Evolutionary conservation across 352 stramenopile species (phyloP).

Genomic region (Pythium guiyangense): DNA sequence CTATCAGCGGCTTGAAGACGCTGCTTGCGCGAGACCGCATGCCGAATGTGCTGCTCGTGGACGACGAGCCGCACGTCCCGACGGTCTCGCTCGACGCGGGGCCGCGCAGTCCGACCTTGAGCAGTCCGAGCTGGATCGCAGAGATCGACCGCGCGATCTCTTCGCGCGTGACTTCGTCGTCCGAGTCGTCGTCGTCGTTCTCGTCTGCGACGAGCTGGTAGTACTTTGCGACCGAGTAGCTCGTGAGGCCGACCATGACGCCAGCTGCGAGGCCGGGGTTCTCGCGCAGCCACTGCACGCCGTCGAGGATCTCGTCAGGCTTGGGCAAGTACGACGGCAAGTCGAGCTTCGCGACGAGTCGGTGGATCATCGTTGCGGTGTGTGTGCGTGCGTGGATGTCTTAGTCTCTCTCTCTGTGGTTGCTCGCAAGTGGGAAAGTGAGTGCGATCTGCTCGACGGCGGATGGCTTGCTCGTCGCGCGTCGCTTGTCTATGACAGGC

Average conservation of each 20-base stretch:
- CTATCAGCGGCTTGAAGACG: slow-evolving; percentile 31
- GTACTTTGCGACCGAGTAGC: slow-evolving; percentile 66
- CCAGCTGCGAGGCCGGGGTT: slow-evolving; percentile 59
- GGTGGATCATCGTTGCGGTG: slow-evolving; percentile 20
- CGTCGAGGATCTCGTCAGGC: slow-evolving; percentile 51
- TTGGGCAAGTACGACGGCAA: slow-evolving; percentile 62
- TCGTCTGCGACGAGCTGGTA: slow-evolving; percentile 33
- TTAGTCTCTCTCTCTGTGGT: background rate
- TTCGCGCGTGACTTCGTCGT: slow-evolving; percentile 27
- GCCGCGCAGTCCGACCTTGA: slow-evolving; percentile 21
- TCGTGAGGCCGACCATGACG: slow-evolving; percentile 61
- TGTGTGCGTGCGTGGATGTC: background rate
- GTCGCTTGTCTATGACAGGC: background rate
- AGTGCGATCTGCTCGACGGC: too few species aligned
- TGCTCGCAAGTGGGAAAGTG: background rate
- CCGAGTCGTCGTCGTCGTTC: slow-evolving; percentile 27
- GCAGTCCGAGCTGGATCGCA: slow-evolving; percentile 35
- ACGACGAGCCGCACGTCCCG: slow-evolving; percentile 29
- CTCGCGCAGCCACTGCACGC: slow-evolving; percentile 59
- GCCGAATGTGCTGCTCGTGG: slow-evolving; percentile 15
- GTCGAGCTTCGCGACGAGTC: slow-evolving; percentile 37
- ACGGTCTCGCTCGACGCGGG: slow-evolving; percentile 16
- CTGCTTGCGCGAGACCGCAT: slow-evolving; percentile 35
- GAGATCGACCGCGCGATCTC: slow-evolving; percentile 52
- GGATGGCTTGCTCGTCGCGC: background rate